Percentiles rank a stretch among this genome's conserved stretches.
These are phyloP conservation scores for Alternaria sp. DNA, from an alignment of 2,329 filamentous ascomycete species.

Conservation along the genomic window DNA sequence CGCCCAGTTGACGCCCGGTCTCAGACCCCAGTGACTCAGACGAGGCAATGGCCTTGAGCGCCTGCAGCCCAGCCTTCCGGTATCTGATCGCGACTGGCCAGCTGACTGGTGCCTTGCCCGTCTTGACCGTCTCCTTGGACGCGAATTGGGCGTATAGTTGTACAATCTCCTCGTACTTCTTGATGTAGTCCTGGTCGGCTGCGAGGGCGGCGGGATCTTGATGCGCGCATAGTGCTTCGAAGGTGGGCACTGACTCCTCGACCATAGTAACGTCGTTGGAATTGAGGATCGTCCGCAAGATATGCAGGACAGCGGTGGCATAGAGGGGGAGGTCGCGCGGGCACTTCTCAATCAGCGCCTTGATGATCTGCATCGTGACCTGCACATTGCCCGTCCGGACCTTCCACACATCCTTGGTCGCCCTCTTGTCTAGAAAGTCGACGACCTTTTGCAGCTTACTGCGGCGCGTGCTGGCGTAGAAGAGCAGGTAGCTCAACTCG, in stretches of 20 bases:
- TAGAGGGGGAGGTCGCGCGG: conserved; percentile 90
- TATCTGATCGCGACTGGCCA: conserved; percentile 75
- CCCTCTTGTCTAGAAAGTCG: conserved; percentile 92
- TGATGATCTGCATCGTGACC: conserved; percentile 91
- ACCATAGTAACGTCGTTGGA: conserved; percentile 92
- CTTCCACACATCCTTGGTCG: conserved; percentile 88
- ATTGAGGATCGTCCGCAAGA: conserved; percentile 80
- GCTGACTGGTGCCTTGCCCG: conserved; percentile 60
- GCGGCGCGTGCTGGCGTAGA: conserved; percentile 92
- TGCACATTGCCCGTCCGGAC: conserved; percentile 89
- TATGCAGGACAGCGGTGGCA: conserved; percentile 81
- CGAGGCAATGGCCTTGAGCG: conserved; percentile 78
- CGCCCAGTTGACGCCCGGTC: conserved; percentile 75
- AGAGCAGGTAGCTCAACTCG: conserved; percentile 95
- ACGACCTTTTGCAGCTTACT: conserved; percentile 97
- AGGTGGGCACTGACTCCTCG: conserved; percentile 85
- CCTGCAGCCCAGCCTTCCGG: conserved; percentile 64
- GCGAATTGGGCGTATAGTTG: conserved; percentile 80
- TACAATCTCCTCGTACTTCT: conserved; percentile 83
- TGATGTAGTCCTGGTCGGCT: conserved; percentile 82
- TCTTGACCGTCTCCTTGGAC: conserved; percentile 62
- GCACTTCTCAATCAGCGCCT: conserved; percentile 89
- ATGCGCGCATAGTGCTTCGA: conserved; percentile 85
- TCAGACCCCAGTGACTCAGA: conserved; percentile 80
- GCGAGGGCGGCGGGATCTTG: conserved; percentile 86